Percentiles rank a stretch among this genome's conserved stretches.
These are phyloP conservation scores for Kazachstania africana DNA, from an alignment of 805 yeast genomes.

Conservation along the genomic window DNA sequence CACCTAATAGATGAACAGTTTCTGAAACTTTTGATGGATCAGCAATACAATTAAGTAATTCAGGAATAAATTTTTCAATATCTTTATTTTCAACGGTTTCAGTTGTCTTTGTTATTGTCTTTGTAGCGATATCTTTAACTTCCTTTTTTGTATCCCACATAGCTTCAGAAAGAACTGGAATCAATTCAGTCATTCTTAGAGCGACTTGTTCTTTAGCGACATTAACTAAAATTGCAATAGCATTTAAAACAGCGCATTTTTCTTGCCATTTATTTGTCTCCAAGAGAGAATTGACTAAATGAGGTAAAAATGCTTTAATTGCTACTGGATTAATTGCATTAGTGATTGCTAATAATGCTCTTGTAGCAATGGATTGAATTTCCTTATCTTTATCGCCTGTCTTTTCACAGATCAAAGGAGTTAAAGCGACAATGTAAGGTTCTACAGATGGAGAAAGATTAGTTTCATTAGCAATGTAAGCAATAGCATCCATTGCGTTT, in stretches of 20 bases:
- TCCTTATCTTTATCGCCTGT: constrained; percentile 86
- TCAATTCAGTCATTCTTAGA: constrained; percentile 98
- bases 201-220: constrained; percentile 93
- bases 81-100: constrained; percentile 99
- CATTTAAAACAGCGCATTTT: constrained; percentile 81
- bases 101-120: constrained; percentile 91
- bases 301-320: constrained; percentile 81
- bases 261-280: constrained; percentile 93
- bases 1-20: constrained; percentile 98
- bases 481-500: constrained; percentile 75
- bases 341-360: constrained; percentile 68
- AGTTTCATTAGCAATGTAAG: constrained; percentile 72
- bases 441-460: constrained; percentile 85
- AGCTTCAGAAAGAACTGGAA: constrained; percentile 96
- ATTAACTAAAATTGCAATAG: constrained; percentile 80
- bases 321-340: constrained; percentile 83
- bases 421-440: constrained; percentile 81
- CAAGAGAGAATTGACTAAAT: constrained; percentile 54
- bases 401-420: constrained; percentile 57
- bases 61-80: constrained; percentile 98
- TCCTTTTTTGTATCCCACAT: constrained; percentile 99
- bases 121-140: constrained; percentile 93
- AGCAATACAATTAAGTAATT: constrained; percentile 92
- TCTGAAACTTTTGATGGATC: constrained; percentile 96
- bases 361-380: constrained; percentile 59